Conservation (phyloP, 768 basidiomycete species). For the Podaxis pistillaris region DNA sequence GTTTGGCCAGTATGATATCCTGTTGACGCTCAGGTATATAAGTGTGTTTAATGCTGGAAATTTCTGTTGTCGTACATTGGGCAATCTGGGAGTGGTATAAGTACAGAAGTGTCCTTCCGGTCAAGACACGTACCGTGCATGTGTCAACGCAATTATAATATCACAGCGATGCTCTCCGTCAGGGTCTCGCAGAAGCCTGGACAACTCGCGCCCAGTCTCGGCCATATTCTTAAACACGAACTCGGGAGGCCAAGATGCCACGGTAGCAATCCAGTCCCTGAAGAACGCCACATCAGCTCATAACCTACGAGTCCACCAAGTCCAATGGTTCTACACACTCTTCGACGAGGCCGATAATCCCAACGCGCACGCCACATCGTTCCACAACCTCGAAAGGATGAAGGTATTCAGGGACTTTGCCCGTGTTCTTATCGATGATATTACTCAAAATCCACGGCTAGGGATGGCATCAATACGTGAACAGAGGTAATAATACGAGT, state of each 20-base stretch:
- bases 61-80: slow-evolving; percentile 37
- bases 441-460: slow-evolving; percentile 93
- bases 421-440: slow-evolving; percentile 69
- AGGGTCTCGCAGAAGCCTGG: slow-evolving; percentile 69
- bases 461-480: background rate
- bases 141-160: slow-evolving; percentile 82
- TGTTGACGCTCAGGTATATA: slow-evolving; percentile 25
- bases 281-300: background rate
- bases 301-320: background rate
- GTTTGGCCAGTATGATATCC: slow-evolving; percentile 73
- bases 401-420: slow-evolving; percentile 57
- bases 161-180: slow-evolving; percentile 70
- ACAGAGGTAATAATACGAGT: background rate
- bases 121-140: slow-evolving; percentile 54
- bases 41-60: background rate
- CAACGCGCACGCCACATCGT: slow-evolving; percentile 66
- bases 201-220: slow-evolving; percentile 69
- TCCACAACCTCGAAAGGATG: slow-evolving; percentile 67
- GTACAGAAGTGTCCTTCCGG: background rate
- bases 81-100: slow-evolving; percentile 33
- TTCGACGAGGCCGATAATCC: slow-evolving; percentile 86
- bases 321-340: slow-evolving; percentile 41
- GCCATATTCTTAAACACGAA: slow-evolving; percentile 80
- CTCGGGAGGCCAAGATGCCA: slow-evolving; percentile 80
- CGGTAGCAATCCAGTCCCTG: slow-evolving; percentile 88